These are phyloP conservation scores for Leccinum disarticulatum DNA, from an alignment of 768 basidiomycete genomes.

Conservation along the genomic window DNA sequence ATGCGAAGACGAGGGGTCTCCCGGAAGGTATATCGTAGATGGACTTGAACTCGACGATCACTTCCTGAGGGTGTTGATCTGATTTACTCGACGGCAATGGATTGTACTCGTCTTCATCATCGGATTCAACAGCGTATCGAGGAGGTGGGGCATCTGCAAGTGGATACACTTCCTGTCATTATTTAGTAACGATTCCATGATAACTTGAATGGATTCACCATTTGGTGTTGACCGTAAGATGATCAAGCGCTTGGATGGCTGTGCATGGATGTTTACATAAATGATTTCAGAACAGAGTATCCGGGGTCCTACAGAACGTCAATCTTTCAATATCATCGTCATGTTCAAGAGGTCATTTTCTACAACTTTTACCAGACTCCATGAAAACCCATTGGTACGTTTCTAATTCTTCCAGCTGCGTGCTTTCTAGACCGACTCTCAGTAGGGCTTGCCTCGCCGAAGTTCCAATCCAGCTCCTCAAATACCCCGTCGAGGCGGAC, in stretches of 20 bases:
- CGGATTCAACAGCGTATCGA: slow-evolving; percentile 62
- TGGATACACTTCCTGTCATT: slow-evolving; percentile 49
- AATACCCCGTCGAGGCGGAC: slow-evolving; percentile 58
- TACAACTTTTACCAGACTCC: slow-evolving; percentile 19
- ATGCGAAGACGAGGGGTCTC: slow-evolving; percentile 43
- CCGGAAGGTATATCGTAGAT: slow-evolving; percentile 27
- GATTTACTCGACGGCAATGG: slow-evolving; percentile 30
- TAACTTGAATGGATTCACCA: slow-evolving; percentile 9
- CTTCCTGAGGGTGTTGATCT: slow-evolving; percentile 10
- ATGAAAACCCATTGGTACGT: slow-evolving; percentile 60
- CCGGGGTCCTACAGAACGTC: not conserved
- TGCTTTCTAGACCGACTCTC: slow-evolving; percentile 15
- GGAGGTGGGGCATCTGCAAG: slow-evolving; percentile 57
- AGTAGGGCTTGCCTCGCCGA: slow-evolving; percentile 34
- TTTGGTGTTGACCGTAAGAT: not conserved
- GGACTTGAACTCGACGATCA: slow-evolving; percentile 41
- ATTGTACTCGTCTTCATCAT: slow-evolving; percentile 65
- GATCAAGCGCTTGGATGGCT: not conserved
- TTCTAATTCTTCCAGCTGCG: not conserved
- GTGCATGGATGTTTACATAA: no score
- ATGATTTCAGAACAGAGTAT: not conserved
- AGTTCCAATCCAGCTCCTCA: slow-evolving; percentile 46
- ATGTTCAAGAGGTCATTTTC: slow-evolving; percentile 25
- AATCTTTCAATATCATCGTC: not conserved
- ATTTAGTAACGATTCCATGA: slow-evolving; percentile 1